A percentile compares a stretch with the other conserved stretches of the same genome.
Evolutionary conservation across 2,329 filamentous ascomycete genomes (phyloP).

Genomic region (Fusarium sp.): DNA sequence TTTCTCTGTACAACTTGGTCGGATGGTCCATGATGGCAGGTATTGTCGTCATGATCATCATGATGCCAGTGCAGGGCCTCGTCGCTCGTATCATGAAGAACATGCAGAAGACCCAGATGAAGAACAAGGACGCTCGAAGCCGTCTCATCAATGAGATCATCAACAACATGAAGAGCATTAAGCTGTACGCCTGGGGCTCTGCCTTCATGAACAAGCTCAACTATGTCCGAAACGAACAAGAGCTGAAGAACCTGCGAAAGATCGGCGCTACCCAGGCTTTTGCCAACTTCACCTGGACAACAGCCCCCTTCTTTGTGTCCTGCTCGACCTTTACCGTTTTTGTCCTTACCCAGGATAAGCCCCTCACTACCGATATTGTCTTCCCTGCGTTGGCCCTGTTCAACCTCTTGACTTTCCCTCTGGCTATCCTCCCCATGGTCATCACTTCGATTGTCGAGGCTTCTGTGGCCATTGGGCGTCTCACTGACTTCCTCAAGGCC

Average conservation of each 20-base stretch:
- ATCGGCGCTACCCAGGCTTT: conserved; percentile 95
- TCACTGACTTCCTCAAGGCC: conserved; percentile 86
- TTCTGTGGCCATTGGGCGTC: conserved; percentile 87
- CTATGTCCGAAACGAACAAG: conserved; percentile 93
- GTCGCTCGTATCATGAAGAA: conserved; percentile 95
- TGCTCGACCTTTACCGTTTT: conserved; percentile 97
- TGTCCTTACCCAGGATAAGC: conserved; percentile 82
- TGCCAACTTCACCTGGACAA: conserved; percentile 98
- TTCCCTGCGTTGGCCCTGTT: conserved; percentile 94
- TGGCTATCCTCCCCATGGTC: conserved; percentile 96
- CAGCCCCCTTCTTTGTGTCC: conserved; percentile 96
- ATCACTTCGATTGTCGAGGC: conserved; percentile 97
- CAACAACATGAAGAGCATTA: conserved; percentile 99
- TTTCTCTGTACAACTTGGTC: conserved; percentile 94
- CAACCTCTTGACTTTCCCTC: conserved; percentile 94
- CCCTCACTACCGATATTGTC: conserved; percentile 92
- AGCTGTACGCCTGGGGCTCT: conserved; percentile 96
- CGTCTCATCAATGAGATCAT: conserved; percentile 96
- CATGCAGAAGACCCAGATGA: conserved; percentile 97
- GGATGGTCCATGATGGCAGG: conserved; percentile 96
- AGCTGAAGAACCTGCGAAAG: conserved; percentile 93
- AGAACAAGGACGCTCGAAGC: conserved; percentile 96
- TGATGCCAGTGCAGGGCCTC: conserved; percentile 95
- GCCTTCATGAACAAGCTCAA: conserved; percentile 99
- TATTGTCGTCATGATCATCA: conserved; percentile 93